A percentile compares a stretch with the other conserved stretches of the same genome.
phyloP scores from a whole-genome alignment of 495 filamentous ascomycete genomes.

The Hypoxylon trugodes region DNA sequence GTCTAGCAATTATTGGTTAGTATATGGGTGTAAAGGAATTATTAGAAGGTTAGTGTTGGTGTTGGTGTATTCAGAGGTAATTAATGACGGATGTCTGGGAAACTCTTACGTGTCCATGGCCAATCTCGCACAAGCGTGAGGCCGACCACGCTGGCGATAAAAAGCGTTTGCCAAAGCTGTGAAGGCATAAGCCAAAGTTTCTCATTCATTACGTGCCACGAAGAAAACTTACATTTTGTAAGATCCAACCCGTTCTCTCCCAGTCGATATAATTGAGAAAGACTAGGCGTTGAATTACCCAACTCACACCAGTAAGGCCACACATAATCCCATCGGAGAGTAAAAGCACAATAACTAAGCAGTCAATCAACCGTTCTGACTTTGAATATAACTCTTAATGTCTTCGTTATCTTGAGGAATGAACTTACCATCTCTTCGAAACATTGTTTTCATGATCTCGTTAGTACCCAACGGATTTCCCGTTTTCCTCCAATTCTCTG shows the following conservation, averaged over 20 bases:
- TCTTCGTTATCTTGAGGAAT: background rate
- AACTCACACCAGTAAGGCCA: conserved; percentile 63
- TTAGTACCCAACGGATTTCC: conserved; percentile 71
- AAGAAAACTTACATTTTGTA: conserved; percentile 63
- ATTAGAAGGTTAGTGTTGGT: background rate
- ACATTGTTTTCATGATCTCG: conserved; percentile 74
- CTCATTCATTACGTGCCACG: background rate
- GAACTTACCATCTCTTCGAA: conserved; percentile 60
- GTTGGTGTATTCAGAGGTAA: conserved; percentile 39
- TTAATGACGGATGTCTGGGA: conserved; percentile 16
- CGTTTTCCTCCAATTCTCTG: conserved; percentile 68
- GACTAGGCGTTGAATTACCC: conserved; percentile 66
- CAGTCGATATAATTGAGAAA: conserved; percentile 65
- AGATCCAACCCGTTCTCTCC: conserved; percentile 69
- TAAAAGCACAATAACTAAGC: conserved; percentile 64
- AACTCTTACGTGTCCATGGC: conserved; percentile 71
- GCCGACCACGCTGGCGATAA: conserved; percentile 64
- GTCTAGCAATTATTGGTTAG: conserved; percentile 18
- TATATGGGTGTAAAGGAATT: background rate
- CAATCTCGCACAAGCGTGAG: conserved; percentile 72
- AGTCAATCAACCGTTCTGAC: background rate
- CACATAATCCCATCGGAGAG: conserved; percentile 74
- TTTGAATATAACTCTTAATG: background rate
- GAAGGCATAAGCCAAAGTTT: background rate
- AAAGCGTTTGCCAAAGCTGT: conserved; percentile 69